Base-by-base conservation (phyloP, 768 basidiomycete species). In the Lentinula sp. region DNA sequence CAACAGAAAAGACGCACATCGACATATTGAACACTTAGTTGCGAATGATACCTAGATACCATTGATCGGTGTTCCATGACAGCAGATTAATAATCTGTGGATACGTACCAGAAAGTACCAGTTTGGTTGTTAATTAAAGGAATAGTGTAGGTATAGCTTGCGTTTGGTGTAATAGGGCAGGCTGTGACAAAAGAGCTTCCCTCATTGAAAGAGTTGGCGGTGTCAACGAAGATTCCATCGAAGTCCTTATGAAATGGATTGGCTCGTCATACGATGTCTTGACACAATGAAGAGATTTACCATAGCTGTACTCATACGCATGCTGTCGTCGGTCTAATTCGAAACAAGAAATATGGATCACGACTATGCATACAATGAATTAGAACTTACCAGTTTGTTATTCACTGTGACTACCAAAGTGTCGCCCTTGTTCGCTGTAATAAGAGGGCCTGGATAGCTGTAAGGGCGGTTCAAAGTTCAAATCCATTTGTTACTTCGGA, bases 101-200 rank as follows among this genome's bases (percentile, higher is more conserved):
- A n/a, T 8, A 15, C 43, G 6, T 59, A 36, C 46, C 49, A 51
- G 36, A 50, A 59, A 23, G 46, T 46, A 23, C 79, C 79, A 12
- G 76, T 68, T 62, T 81, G 79, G 12, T 69, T 60, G 50, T 66
- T 67, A 41, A 73, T 64, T 37, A 73, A 64, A 49, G 70, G 70
- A 61, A 79, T 71, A 32, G 67, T 68, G 63, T 78, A 75, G 42
- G 69, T 71, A 63, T 76, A 79, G 52, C 66, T 71, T 9, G 71
- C 64, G 18, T 69, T 69, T 12, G 76, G 73, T 43, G 63, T 70
- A 45, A 78, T 73, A 9, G 79, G 79, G 59, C 79, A 80, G 41
- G 79, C 77, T 10, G 77, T 79, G 6, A 81, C 67, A 55, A 74
- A 80, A 20, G 79, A 66, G 20, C 78, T 66, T 59, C 72, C 79